A percentile compares a stretch with the other conserved stretches of the same genome.
Conservation (phyloP, 169 alveolate species). For the Cryptosporidium sp. region DNA sequence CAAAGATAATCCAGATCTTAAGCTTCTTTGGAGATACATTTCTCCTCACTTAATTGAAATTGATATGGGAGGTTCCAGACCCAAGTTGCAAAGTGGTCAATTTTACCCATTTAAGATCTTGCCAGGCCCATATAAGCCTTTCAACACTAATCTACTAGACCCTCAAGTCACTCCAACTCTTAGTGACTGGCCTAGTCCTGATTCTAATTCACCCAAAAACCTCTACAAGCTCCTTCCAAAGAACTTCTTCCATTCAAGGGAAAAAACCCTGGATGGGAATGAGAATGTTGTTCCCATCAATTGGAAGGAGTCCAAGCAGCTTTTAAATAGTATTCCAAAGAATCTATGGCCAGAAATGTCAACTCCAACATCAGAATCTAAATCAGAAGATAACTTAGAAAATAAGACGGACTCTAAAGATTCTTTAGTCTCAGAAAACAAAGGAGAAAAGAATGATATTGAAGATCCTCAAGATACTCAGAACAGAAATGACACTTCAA, state of each 20-base stretch:
- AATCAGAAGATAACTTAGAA: neutral
- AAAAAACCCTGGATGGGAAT: constrained; percentile 51
- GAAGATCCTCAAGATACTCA: neutral
- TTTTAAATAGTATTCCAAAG: constrained; percentile 29
- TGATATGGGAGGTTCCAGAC: constrained; percentile 62
- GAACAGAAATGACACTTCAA: neutral
- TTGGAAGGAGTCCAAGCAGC: constrained; percentile 16
- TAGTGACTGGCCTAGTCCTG: constrained; percentile 55
- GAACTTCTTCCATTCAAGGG: neutral
- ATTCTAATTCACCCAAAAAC: constrained; percentile 17
- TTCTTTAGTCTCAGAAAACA: neutral
- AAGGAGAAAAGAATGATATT: neutral
- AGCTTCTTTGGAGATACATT: constrained; percentile 61
- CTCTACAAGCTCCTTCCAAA: constrained; percentile 23
- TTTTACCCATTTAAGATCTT: constrained; percentile 59
- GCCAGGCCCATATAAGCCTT: constrained; percentile 56
- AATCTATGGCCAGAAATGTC: constrained; percentile 37
- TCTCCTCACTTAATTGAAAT: constrained; percentile 47
- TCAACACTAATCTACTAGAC: neutral
- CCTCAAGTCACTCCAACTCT: constrained; percentile 6
- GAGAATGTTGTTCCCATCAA: neutral
- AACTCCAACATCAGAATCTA: neutral
- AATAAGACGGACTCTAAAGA: neutral
- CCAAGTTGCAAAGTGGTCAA: constrained; percentile 16
- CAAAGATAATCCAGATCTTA: constrained; percentile 23